phyloP scores from a whole-genome alignment of 176 grass and related monocot species.

The Chloris gayana region DNA sequence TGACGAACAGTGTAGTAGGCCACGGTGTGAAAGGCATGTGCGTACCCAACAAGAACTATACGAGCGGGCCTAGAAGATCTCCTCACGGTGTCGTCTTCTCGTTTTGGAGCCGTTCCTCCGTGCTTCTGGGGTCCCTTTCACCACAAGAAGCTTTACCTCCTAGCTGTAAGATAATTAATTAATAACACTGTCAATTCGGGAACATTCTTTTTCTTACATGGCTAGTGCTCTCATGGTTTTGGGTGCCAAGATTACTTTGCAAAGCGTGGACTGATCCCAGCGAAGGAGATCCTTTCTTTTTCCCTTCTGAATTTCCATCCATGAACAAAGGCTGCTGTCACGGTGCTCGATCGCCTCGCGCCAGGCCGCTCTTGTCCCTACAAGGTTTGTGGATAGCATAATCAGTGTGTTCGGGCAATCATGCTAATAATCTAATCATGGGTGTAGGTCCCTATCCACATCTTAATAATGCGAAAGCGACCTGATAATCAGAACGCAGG shows the following conservation, averaged over 20 bases:
- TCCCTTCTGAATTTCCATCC: background rate
- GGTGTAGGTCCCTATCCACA: background rate
- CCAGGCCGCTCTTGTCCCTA: background rate
- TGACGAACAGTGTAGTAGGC: background rate
- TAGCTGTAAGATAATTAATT: too few relatives aligned
- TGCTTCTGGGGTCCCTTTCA: background rate
- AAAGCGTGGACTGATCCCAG: background rate
- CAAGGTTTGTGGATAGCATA: background rate
- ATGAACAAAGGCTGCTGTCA: background rate
- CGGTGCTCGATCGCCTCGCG: background rate
- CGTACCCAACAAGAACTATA: background rate
- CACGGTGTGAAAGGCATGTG: slow-evolving; percentile 35
- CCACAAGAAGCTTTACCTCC: background rate
- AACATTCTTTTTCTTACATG: background rate
- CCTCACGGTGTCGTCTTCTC: background rate
- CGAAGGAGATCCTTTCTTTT: background rate
- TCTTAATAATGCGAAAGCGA: slow-evolving; percentile 23
- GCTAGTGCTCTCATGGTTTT: too few relatives aligned
- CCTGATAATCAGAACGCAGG: background rate
- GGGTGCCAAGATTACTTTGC: too few relatives aligned
- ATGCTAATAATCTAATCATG: slow-evolving; percentile 19
- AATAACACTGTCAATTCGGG: too few relatives aligned
- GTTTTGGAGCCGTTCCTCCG: background rate
- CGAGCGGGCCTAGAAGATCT: background rate
- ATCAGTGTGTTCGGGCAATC: slow-evolving; percentile 8